phyloP scores from a whole-genome alignment of 2,329 filamentous ascomycete genomes.

The Cercospora zeae-maydis region DNA sequence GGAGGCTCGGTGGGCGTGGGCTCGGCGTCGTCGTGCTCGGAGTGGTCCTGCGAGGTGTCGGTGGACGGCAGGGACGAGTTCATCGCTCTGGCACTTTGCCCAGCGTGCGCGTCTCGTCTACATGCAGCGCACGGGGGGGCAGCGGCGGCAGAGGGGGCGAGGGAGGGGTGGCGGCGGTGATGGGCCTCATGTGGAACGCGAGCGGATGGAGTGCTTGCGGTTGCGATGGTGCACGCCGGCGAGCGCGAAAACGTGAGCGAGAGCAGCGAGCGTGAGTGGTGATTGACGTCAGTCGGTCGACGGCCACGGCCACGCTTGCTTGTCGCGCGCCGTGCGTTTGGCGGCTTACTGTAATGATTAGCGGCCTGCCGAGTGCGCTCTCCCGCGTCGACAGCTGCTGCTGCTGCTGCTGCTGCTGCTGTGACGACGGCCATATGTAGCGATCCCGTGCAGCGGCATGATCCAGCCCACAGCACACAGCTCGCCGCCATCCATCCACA shows the following conservation, averaged over 20 bases:
- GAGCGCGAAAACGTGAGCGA: not conserved
- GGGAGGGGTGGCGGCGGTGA: not conserved
- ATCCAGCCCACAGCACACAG: not conserved
- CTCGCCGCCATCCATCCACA: not conserved
- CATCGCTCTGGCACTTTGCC: slow-evolving; percentile 20
- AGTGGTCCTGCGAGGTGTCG: slow-evolving; percentile 18
- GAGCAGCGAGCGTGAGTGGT: not conserved
- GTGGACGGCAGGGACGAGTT: slow-evolving; percentile 20
- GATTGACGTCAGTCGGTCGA: not conserved
- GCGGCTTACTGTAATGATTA: not conserved
- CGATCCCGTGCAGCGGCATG: not conserved
- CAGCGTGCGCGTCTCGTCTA: slow-evolving; percentile 1
- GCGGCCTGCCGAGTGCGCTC: not conserved
- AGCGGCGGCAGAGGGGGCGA: not conserved
- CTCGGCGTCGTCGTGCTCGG: slow-evolving; percentile 24
- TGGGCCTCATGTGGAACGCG: slow-evolving; percentile 5
- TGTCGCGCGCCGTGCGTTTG: not conserved
- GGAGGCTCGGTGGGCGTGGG: slow-evolving; percentile 18
- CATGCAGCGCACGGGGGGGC: not conserved
- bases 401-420: not conserved
- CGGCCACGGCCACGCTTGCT: not conserved
- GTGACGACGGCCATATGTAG: not conserved
- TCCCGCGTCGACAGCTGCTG: not conserved
- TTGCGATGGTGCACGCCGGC: not conserved
- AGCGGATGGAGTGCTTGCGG: not conserved